These are phyloP conservation scores for Harringtonia aguacate DNA, from an alignment of 2,329 filamentous ascomycete genomes.

Conservation along the genomic window DNA sequence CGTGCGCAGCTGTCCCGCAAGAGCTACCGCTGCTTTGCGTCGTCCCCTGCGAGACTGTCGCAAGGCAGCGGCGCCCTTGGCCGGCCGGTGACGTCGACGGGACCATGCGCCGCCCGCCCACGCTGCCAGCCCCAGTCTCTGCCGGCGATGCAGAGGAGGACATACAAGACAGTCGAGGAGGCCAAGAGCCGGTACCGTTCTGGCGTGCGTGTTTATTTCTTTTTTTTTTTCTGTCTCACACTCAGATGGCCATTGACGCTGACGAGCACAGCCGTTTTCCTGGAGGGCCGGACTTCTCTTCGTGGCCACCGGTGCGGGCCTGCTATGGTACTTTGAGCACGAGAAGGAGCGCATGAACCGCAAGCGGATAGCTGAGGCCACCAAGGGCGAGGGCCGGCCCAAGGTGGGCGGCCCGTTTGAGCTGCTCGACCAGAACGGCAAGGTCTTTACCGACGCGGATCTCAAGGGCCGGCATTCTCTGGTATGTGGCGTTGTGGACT, in stretches of 20 bases:
- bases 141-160: constrained; percentile 24
- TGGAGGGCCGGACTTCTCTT: constrained; percentile 86
- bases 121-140: constrained; percentile 13
- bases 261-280: constrained; percentile 65
- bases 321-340: constrained; percentile 85
- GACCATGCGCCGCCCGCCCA: constrained; percentile 8
- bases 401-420: constrained; percentile 87
- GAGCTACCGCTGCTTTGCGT: constrained; percentile 1
- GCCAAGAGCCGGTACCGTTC: constrained; percentile 47
- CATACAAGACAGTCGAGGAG: constrained; percentile 45
- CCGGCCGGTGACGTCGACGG: not conserved
- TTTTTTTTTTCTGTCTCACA: not conserved
- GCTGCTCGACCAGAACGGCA: constrained; percentile 72
- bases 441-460: constrained; percentile 64
- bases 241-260: not conserved
- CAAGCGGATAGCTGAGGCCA: constrained; percentile 79
- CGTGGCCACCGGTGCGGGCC: constrained; percentile 61
- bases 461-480: constrained; percentile 79
- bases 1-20: not conserved
- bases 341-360: constrained; percentile 89
- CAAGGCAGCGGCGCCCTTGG: not conserved
- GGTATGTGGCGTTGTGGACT: constrained; percentile 42
- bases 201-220: constrained; percentile 30
- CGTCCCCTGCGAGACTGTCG: not conserved
- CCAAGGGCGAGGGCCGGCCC: constrained; percentile 84